phyloP scores from a whole-genome alignment of 139 green algal species.

The Picochlorum sp. region DNA sequence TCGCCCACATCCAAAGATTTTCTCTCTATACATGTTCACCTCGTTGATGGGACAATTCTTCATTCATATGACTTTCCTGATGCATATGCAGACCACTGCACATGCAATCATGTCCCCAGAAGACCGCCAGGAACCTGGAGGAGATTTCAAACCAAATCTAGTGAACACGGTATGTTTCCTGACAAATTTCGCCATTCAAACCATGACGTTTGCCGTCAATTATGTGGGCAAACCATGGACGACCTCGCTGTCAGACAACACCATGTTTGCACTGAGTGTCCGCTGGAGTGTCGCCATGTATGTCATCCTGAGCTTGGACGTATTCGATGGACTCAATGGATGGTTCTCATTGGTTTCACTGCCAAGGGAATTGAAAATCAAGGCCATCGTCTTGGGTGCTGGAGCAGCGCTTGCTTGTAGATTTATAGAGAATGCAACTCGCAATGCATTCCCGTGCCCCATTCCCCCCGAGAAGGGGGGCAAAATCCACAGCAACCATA shows the following conservation, averaged over 20 bases:
- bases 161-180: constrained; percentile 96
- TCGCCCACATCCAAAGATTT: constrained; percentile 87
- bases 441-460: constrained; percentile 23
- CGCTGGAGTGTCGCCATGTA: constrained; percentile 18
- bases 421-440: constrained; percentile 20
- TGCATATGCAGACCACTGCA: constrained; percentile 58
- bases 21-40: constrained; percentile 87
- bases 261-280: constrained; percentile 13
- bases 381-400: constrained; percentile 13
- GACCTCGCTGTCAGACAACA: constrained; percentile 49
- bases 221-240: constrained; percentile 93
- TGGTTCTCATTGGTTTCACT: constrained; percentile 35
- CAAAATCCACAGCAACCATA: background rate
- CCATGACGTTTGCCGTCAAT: constrained; percentile 93
- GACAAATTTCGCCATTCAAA: constrained; percentile 74
- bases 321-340: constrained; percentile 15
- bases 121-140: constrained; percentile 64
- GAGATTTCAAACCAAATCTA: constrained; percentile 90
- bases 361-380: constrained; percentile 18
- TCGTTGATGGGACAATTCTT: constrained; percentile 88
- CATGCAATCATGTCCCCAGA: constrained; percentile 49
- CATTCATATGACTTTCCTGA: constrained; percentile 68
- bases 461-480: constrained; percentile 25
- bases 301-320: constrained; percentile 21
- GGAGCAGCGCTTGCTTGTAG: background rate